Evolutionary conservation across 2,329 filamentous ascomycete species (phyloP), one percentile per base, ranked within the genome.

Genomic region (Alternaria hordeiaustralica): DNA sequence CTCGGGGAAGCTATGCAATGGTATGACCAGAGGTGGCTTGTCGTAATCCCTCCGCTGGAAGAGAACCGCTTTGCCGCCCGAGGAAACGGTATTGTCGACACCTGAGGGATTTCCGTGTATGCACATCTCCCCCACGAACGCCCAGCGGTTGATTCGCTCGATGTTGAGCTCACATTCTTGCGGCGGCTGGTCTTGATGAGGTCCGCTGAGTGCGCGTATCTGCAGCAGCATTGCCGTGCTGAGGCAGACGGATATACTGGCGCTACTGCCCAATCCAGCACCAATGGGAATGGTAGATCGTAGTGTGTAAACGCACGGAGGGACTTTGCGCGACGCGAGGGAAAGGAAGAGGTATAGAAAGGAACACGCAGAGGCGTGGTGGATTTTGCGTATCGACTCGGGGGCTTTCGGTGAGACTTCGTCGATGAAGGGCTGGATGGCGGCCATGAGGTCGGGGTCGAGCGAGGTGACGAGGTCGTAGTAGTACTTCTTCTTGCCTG

Each of bases 51-150:
- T 87, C 56, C 94, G 87, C 74, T 95, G 91, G 82, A 97, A 99
- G 3, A 98, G 85, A 2, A 99, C 94, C 0, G 94, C 96, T 82
- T 97, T 97, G 61, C 96, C 96, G 74, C 96, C 92, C 12, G 94
- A 92, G 12, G 95, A 87, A 26, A 99, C 95, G 3, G 96, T 99
- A 80, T 99, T 99, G 82, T 99, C 96, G 46, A 99, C 93, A 0
- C 96, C 96, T 0, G 93, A 97, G 1, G 96, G 96, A 75, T 97
- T 98, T 41, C 95, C 96, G 77, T 99, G 96, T 67, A 98, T 97
- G 81, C 94, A 96, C 89, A 98, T 92, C 80, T 99, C 96, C 23
- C 92, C 92, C 1, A 99, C 96, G 80, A 97, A 98, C 0, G 96
- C 94, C 96, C 96, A 99, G 65, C 92, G 88, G 80, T 99, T 99